A percentile compares a stretch with the other conserved stretches of the same genome.
Evolutionary conservation across 1,284 basidiomycete genomes (phyloP).

Genomic region (Puccinia novopanici): DNA sequence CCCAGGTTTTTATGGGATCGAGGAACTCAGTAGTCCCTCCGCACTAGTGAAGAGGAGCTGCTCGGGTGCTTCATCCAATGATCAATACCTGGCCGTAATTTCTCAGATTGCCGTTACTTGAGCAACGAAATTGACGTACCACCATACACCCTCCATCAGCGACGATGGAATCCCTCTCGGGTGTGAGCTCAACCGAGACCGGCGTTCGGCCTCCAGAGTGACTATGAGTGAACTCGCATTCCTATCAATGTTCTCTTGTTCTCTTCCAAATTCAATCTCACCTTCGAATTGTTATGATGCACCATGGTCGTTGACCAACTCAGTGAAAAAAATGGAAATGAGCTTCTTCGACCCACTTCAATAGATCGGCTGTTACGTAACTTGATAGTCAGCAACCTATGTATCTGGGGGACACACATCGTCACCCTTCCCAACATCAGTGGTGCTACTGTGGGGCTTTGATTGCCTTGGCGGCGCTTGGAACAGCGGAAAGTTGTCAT

Average conservation of each 20-base stretch:
- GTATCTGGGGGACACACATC: too few relatives aligned
- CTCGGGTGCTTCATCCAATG: too few relatives aligned
- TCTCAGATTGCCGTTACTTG: neutral
- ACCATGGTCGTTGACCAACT: neutral
- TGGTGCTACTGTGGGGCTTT: too few relatives aligned
- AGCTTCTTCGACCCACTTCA: neutral
- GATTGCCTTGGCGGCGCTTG: too few relatives aligned
- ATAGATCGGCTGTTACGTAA: too few relatives aligned
- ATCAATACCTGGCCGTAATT: too few relatives aligned
- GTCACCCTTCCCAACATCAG: too few relatives aligned
- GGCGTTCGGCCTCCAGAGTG: conserved; percentile 1
- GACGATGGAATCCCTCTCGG: neutral
- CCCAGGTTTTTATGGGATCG: too few relatives aligned
- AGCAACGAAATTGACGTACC: neutral
- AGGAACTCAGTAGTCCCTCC: too few relatives aligned
- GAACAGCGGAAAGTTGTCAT: too few relatives aligned
- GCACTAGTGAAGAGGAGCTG: too few relatives aligned
- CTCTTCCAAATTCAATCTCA: neutral
- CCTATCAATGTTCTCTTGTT: neutral
- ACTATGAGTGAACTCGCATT: neutral
- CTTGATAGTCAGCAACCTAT: too few relatives aligned
- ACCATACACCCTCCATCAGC: neutral
- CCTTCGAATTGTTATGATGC: neutral
- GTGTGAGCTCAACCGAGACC: conserved; percentile 11
- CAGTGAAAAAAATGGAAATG: neutral